These are phyloP conservation scores for Aspergillus persii DNA, from an alignment of 2,329 filamentous ascomycete species.

Conservation along the genomic window DNA sequence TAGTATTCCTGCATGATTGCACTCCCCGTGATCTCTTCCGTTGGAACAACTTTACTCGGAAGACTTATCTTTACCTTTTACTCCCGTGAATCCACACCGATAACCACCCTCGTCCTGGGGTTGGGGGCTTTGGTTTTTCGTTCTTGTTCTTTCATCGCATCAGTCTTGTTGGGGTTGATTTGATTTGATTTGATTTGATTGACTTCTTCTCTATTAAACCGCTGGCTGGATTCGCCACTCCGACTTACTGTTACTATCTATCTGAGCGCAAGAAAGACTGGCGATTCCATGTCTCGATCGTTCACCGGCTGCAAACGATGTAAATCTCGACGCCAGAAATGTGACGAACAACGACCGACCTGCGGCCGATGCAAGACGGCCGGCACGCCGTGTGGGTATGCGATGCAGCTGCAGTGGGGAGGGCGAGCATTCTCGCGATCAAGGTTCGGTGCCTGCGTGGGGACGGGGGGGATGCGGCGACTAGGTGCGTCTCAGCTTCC, in stretches of 20 bases:
- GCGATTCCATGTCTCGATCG: constrained; percentile 37
- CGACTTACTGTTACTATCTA: too few relatives aligned
- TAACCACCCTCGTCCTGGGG: neutral
- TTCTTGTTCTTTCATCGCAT: neutral
- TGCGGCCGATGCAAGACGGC: constrained; percentile 42
- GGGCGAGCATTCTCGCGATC: constrained; percentile 42
- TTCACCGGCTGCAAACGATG: constrained; percentile 45
- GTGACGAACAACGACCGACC: constrained; percentile 42
- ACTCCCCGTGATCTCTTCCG: neutral
- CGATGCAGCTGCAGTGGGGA: constrained; percentile 44
- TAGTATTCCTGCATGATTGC: too few relatives aligned
- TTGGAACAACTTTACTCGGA: neutral
- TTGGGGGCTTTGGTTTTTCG: neutral
- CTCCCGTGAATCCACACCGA: too few relatives aligned
- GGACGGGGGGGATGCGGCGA: constrained; percentile 35
- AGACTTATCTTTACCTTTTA: neutral
- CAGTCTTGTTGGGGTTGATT: too few relatives aligned
- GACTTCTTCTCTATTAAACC: too few relatives aligned
- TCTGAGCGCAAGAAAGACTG: too few relatives aligned
- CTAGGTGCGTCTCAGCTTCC: constrained; percentile 23
- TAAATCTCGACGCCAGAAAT: constrained; percentile 47
- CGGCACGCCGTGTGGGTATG: constrained; percentile 39
- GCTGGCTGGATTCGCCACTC: neutral
- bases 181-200: too few relatives aligned
- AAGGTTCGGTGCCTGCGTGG: constrained; percentile 37